A percentile compares a stretch with the other conserved stretches of the same genome.
These are phyloP conservation scores for Beauveria scarabaeidicola DNA, from an alignment of 2,329 filamentous ascomycete genomes.

Conservation along the genomic window DNA sequence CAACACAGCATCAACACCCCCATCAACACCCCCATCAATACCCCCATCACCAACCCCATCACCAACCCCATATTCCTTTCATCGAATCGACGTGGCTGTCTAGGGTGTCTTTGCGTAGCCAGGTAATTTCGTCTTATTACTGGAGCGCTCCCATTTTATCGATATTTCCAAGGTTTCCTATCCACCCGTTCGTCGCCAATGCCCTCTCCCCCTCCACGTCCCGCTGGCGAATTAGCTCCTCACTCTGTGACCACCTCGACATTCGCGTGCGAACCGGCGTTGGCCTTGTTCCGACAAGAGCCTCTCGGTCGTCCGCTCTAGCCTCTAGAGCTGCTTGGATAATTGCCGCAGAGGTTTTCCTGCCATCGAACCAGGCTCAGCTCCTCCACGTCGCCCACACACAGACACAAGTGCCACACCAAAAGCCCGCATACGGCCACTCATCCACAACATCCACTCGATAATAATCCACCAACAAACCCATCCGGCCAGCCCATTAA, in stretches of 20 bases:
- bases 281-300: background rate
- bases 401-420: background rate
- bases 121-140: background rate
- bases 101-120: background rate
- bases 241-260: background rate
- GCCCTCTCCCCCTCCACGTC: background rate
- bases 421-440: background rate
- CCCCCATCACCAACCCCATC: background rate
- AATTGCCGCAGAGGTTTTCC: background rate
- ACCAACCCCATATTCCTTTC: background rate
- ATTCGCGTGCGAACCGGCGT: background rate
- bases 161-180: background rate
- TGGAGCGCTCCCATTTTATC: too few relatives aligned
- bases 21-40: too few relatives aligned
- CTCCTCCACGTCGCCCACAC: background rate
- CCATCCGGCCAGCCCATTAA: background rate
- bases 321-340: background rate
- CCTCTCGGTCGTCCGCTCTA: background rate
- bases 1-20: too few relatives aligned
- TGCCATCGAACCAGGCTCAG: background rate
- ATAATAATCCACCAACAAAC: slow-evolving; percentile 3
- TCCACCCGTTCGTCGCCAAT: background rate
- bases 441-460: background rate
- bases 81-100: background rate
- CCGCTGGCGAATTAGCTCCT: background rate